Percentiles rank a stretch among this genome's conserved stretches.
Conservation (phyloP, 768 basidiomycete genomes). For the Harrya chromipes region DNA sequence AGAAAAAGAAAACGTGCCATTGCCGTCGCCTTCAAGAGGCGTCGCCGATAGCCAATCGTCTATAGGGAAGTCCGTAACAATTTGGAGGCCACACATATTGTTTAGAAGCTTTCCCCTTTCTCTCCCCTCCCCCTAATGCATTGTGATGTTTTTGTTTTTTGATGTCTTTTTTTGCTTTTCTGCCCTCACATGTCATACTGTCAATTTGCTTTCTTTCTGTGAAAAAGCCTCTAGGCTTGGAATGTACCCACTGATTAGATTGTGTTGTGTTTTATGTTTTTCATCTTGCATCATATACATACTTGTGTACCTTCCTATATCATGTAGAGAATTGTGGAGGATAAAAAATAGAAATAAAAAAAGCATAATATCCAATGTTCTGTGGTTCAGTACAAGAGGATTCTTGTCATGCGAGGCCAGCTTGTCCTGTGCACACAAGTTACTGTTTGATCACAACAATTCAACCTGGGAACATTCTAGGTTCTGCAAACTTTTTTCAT, state of each 20-base stretch:
- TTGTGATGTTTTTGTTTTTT: background rate
- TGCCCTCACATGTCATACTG: conserved; percentile 12
- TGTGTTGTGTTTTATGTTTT: background rate
- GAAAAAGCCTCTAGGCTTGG: background rate
- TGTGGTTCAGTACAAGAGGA: background rate
- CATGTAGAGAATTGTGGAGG: conserved; percentile 7
- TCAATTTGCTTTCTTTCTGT: conserved; percentile 19
- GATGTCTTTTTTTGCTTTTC: background rate
- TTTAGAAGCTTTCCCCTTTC: conserved; percentile 6
- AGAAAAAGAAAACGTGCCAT: no score
- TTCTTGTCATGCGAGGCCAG: background rate
- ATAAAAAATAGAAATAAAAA: conserved; percentile 7
- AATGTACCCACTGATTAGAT: no score
- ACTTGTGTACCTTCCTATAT: conserved; percentile 2
- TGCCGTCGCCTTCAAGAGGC: no score
- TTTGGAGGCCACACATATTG: conserved; percentile 20
- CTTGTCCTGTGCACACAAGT: no score
- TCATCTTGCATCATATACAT: no score
- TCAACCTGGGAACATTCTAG: no score
- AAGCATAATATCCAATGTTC: background rate
- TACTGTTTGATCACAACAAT: no score
- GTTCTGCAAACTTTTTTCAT: conserved; percentile 9
- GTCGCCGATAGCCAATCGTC: no score
- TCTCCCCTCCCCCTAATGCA: background rate
- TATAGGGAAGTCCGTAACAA: no score